These are phyloP conservation scores for Blumeria hordei DNA, from an alignment of 2,329 filamentous ascomycete genomes.

Conservation along the genomic window DNA sequence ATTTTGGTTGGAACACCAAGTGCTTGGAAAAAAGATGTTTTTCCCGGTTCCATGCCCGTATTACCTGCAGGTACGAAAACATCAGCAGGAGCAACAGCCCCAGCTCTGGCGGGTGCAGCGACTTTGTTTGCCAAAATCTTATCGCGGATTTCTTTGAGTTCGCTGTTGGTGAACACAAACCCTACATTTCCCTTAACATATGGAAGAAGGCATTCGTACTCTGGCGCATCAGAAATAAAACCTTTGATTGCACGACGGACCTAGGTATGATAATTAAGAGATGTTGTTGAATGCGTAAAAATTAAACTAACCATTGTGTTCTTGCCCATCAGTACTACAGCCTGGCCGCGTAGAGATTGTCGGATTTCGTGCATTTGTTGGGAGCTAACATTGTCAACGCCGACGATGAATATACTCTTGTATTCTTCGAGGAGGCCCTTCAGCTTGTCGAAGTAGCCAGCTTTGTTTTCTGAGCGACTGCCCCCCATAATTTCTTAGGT, in stretches of 20 bases:
- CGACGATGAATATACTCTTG: slow-evolving; percentile 94
- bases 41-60: slow-evolving; percentile 99
- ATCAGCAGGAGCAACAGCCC: slow-evolving; percentile 80
- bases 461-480: slow-evolving; percentile 64
- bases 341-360: slow-evolving; percentile 67
- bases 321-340: slow-evolving; percentile 97
- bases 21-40: slow-evolving; percentile 99
- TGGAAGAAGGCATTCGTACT: slow-evolving; percentile 95
- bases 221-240: slow-evolving; percentile 71
- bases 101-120: slow-evolving; percentile 89
- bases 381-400: slow-evolving; percentile 97
- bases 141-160: slow-evolving; percentile 79
- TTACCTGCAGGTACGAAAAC: slow-evolving; percentile 94
- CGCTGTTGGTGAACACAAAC: slow-evolving; percentile 97
- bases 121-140: slow-evolving; percentile 95
- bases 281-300: not conserved
- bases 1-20: slow-evolving; percentile 99
- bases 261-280: slow-evolving; percentile 19
- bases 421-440: slow-evolving; percentile 91
- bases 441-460: slow-evolving; percentile 98
- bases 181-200: slow-evolving; percentile 94
- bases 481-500: slow-evolving; percentile 85
- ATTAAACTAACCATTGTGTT: slow-evolving; percentile 76
- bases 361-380: slow-evolving; percentile 99
- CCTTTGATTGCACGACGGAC: slow-evolving; percentile 93